These are phyloP conservation scores for Plasmopara halstedii DNA, from an alignment of 352 stramenopile species.

Conservation along the genomic window DNA sequence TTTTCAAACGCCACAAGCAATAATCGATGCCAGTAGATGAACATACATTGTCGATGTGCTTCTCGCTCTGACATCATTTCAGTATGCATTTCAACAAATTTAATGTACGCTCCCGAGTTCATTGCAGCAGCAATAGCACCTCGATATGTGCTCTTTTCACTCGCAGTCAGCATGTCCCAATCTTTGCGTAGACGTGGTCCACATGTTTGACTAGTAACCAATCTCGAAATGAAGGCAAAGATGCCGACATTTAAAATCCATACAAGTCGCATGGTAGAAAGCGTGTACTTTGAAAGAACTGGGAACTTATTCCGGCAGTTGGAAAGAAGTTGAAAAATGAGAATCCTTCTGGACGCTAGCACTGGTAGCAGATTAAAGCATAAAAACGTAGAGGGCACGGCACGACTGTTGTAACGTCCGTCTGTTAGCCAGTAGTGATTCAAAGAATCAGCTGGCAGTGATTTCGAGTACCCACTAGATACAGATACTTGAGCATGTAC, in stretches of 20 bases:
- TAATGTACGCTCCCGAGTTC: conserved; percentile 47
- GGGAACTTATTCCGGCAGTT: not conserved
- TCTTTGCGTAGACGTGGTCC: conserved; percentile 36
- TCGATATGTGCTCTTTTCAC: conserved; percentile 45
- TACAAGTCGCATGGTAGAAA: not conserved
- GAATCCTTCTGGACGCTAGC: not conserved
- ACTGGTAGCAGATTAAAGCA: not conserved
- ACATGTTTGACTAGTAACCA: conserved; percentile 7
- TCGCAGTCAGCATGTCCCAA: conserved; percentile 35
- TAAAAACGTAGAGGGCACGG: not conserved
- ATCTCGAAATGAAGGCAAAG: not conserved
- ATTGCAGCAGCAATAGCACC: conserved; percentile 37
- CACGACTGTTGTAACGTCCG: no score
- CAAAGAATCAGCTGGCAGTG: not conserved
- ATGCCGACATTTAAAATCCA: not conserved
- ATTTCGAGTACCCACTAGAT: not conserved
- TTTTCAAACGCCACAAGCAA: conserved; percentile 72
- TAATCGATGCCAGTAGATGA: conserved; percentile 76
- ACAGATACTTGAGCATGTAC: not conserved
- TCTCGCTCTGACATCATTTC: conserved; percentile 50
- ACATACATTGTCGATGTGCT: conserved; percentile 65
- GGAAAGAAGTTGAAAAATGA: not conserved
- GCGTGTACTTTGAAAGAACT: not conserved
- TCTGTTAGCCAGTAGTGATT: not conserved
- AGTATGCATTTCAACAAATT: conserved; percentile 62